These are phyloP conservation scores for Eurotiales sp. DNA, from an alignment of 2,329 filamentous ascomycete species.

Conservation along the genomic window DNA sequence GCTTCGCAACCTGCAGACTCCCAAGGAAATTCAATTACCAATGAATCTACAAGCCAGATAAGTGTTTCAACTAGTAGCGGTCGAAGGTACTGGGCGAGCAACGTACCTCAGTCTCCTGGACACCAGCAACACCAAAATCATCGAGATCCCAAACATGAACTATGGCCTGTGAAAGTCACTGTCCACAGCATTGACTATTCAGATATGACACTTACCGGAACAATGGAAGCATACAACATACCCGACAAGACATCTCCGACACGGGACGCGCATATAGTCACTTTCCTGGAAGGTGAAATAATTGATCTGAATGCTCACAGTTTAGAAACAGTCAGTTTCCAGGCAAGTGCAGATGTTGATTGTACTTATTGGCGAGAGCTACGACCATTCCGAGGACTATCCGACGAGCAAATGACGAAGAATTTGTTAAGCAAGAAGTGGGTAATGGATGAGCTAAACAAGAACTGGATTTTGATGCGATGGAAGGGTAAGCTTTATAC, in stretches of 20 bases:
- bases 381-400: constrained; percentile 45
- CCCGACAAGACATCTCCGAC: constrained; percentile 48
- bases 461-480: constrained; percentile 49
- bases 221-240: constrained; percentile 68
- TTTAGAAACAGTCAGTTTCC: constrained; percentile 46
- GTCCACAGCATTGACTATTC: constrained; percentile 60
- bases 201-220: constrained; percentile 61
- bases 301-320: constrained; percentile 57
- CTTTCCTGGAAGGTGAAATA: constrained; percentile 66
- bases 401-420: constrained; percentile 42
- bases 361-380: constrained; percentile 48
- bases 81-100: constrained; percentile 33
- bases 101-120: constrained; percentile 16
- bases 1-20: constrained; percentile 28
- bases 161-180: constrained; percentile 65
- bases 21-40: constrained; percentile 22
- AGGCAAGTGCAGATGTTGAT: constrained; percentile 44
- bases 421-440: constrained; percentile 44
- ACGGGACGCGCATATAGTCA: constrained; percentile 53
- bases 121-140: constrained; percentile 4
- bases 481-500: constrained; percentile 43
- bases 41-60: constrained; percentile 22
- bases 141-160: constrained; percentile 45
- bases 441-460: constrained; percentile 38
- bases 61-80: constrained; percentile 36